A percentile compares a stretch with the other conserved stretches of the same genome.
Evolutionary conservation across 2,329 filamentous ascomycete genomes (phyloP).

Genomic region (Curvularia verruculosa): DNA sequence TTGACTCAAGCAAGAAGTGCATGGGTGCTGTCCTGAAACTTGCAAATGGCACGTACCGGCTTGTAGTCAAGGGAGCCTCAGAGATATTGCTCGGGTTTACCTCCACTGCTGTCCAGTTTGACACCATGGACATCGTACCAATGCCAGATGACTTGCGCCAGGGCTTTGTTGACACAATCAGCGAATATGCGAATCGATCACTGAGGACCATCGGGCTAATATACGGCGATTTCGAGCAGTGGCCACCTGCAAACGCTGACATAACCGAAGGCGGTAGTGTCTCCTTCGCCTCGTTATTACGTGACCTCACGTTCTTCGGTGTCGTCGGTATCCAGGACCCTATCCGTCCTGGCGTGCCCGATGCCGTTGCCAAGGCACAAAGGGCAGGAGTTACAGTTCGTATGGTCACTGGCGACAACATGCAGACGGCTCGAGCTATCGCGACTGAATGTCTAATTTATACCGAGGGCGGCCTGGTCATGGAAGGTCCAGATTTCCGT

Average conservation of each 20-base stretch:
- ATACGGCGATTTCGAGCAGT: conserved; percentile 48
- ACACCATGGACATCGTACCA: conserved; percentile 22
- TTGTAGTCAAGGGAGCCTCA: conserved; percentile 63
- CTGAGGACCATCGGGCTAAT: conserved; percentile 52
- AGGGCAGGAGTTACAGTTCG: conserved; percentile 92
- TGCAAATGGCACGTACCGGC: conserved; percentile 54
- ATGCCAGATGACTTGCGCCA: conserved; percentile 25
- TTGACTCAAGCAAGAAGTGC: conserved; percentile 62
- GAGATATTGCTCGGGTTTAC: conserved; percentile 61
- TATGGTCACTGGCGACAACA: conserved; percentile 96
- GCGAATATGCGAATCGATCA: conserved; percentile 49
- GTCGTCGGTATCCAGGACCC: conserved; percentile 95
- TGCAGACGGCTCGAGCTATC: conserved; percentile 93
- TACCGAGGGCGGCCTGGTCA: conserved; percentile 75
- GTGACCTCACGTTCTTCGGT: conserved; percentile 77
- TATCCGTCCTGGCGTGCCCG: conserved; percentile 85
- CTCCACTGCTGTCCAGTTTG: conserved; percentile 27
- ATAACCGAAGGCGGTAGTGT: conserved; percentile 30
- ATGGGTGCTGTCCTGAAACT: conserved; percentile 63
- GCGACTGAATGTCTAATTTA: conserved; percentile 95
- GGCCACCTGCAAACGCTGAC: conserved; percentile 40
- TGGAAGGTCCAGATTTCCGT: conserved; percentile 89
- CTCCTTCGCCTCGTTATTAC: conserved; percentile 28
- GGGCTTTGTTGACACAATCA: conserved; percentile 41
- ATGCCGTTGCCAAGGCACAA: conserved; percentile 84